These are phyloP conservation scores for Trichophyton schoenleinii DNA, from an alignment of 2,329 filamentous ascomycete genomes.

Conservation along the genomic window DNA sequence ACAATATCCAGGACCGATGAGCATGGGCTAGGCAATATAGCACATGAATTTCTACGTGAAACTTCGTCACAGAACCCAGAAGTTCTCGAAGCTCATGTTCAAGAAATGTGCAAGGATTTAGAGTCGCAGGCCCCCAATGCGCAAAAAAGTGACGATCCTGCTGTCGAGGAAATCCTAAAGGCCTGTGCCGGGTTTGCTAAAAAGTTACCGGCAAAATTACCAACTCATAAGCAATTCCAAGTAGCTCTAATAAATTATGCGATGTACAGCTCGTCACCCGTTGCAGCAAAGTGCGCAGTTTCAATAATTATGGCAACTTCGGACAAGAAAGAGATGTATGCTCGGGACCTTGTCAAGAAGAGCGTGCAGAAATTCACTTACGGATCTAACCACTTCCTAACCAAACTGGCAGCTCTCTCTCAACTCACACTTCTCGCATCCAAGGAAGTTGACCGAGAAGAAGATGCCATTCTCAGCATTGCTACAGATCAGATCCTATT, in stretches of 20 bases:
- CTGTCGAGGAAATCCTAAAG: conserved; percentile 80
- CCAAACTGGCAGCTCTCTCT: conserved; percentile 39
- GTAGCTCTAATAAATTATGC: conserved; percentile 75
- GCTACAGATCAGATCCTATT: conserved; percentile 63
- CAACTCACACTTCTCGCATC: conserved; percentile 65
- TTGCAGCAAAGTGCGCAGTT: conserved; percentile 84
- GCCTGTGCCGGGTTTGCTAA: conserved; percentile 86
- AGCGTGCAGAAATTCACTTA: conserved; percentile 63
- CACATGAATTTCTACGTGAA: conserved; percentile 81
- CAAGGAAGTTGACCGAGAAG: conserved; percentile 57
- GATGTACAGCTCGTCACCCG: conserved; percentile 64
- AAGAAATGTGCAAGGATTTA: conserved; percentile 78
- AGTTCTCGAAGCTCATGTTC: conserved; percentile 83
- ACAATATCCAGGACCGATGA: conserved; percentile 75
- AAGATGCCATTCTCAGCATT: conserved; percentile 67
- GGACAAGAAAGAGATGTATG: conserved; percentile 70
- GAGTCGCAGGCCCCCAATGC: conserved; percentile 65
- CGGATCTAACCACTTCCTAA: conserved; percentile 60
- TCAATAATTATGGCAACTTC: conserved; percentile 71
- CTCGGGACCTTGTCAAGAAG: conserved; percentile 67
- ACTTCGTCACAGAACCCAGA: conserved; percentile 83
- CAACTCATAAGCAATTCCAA: conserved; percentile 65
- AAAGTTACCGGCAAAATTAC: conserved; percentile 72
- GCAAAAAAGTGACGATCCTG: conserved; percentile 53
- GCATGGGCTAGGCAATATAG: conserved; percentile 60